These are phyloP conservation scores for Fomitopsis serialis DNA, from an alignment of 768 basidiomycete species.

Conservation along the genomic window DNA sequence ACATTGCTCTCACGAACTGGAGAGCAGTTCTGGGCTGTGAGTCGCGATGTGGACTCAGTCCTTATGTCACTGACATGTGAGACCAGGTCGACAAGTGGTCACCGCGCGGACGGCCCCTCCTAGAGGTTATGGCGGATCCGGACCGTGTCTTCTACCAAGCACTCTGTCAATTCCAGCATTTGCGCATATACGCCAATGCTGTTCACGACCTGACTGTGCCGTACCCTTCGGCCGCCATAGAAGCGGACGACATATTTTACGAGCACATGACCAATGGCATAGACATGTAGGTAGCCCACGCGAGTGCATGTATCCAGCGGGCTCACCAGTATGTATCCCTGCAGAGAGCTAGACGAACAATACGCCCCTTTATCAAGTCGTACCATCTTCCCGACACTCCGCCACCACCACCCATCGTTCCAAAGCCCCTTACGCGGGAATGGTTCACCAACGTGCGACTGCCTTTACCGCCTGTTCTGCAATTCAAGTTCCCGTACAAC, in stretches of 20 bases:
- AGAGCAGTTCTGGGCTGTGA: constrained; percentile 39
- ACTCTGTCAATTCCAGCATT: constrained; percentile 56
- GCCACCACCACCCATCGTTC: constrained; percentile 31
- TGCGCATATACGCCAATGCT: constrained; percentile 79
- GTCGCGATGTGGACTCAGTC: neutral
- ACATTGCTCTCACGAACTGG: constrained; percentile 74
- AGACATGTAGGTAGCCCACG: constrained; percentile 38
- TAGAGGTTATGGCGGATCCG: constrained; percentile 84
- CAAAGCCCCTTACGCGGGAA: constrained; percentile 36
- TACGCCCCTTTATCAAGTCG: constrained; percentile 54
- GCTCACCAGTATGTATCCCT: neutral
- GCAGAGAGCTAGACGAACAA: constrained; percentile 50
- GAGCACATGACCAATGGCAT: constrained; percentile 52
- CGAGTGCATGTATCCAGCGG: neutral
- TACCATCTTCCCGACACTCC: constrained; percentile 34
- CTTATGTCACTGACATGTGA: constrained; percentile 49
- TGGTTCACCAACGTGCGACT: constrained; percentile 40
- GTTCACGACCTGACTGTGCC: constrained; percentile 79
- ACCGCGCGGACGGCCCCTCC: constrained; percentile 54
- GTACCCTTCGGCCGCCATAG: constrained; percentile 73
- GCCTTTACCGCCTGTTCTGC: constrained; percentile 53
- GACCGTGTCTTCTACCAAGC: constrained; percentile 75
- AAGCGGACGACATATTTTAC: constrained; percentile 60
- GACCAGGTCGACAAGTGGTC: constrained; percentile 60
- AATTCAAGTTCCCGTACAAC: constrained; percentile 64